phyloP scores from a whole-genome alignment of 192 early-diverging fungal species.

The Cladochytrium replicatum region DNA sequence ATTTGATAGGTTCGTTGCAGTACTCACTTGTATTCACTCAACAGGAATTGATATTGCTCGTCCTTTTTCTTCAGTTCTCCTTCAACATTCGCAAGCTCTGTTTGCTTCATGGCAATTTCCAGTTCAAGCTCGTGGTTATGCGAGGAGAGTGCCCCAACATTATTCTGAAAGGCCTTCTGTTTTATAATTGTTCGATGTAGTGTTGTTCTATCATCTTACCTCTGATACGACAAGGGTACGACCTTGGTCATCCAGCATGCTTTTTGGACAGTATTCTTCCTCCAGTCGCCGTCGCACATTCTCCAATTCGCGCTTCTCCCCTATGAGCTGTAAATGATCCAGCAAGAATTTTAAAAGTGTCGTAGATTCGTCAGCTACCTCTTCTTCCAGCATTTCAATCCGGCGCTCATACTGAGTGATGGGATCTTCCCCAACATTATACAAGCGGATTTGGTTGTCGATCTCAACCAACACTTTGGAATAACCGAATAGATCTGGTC shows the following conservation, averaged over 20 bases:
- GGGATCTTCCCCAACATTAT: slow-evolving; percentile 25
- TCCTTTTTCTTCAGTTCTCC: slow-evolving; percentile 30
- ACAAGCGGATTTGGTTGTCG: slow-evolving; percentile 15
- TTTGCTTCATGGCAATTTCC: slow-evolving; percentile 20
- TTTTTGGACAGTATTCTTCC: slow-evolving; percentile 1
- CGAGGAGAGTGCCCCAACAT: too few relatives aligned
- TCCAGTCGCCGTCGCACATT: background rate
- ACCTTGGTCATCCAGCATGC: too few relatives aligned
- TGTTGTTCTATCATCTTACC: too few relatives aligned
- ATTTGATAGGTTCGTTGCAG: too few relatives aligned
- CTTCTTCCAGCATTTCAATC: slow-evolving; percentile 14
- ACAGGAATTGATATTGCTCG: slow-evolving; percentile 40
- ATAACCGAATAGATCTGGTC: background rate
- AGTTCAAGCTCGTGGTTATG: too few relatives aligned
- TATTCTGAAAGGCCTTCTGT: background rate
- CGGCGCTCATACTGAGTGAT: slow-evolving; percentile 26
- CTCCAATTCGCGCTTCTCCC: slow-evolving; percentile 17
- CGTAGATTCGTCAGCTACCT: slow-evolving; percentile 1
- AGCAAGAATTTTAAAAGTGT: background rate
- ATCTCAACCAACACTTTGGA: slow-evolving; percentile 10
- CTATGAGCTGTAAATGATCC: slow-evolving; percentile 1
- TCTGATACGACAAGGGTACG: too few relatives aligned
- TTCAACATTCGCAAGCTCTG: slow-evolving; percentile 14
- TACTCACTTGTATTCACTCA: slow-evolving; percentile 44
- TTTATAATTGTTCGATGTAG: too few relatives aligned